Base-by-base conservation (phyloP, 116 monocot genomes). In the Thalassia testudinum region DNA sequence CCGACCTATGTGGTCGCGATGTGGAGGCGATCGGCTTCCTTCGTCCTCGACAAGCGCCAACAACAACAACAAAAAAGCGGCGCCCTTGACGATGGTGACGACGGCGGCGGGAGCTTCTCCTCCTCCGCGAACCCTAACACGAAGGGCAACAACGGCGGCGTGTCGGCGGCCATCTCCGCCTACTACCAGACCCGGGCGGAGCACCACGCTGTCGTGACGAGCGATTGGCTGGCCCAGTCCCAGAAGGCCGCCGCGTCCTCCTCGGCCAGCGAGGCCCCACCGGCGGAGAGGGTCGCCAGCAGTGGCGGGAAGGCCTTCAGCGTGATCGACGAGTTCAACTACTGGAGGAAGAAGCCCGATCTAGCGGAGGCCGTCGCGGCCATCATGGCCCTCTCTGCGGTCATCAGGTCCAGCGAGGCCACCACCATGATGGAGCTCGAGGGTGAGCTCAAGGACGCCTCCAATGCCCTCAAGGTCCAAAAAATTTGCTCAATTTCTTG, bases 341-440 rank as follows among this genome's bases (percentile, higher is more conserved):
- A 72, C 64, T 95, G 95, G 88, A 62, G 88, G 61, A 81, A 76
- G 76, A 88, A 87, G 65, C 85, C 95, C 14, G 95, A 95, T 53
- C 63, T 88, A 14, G 95, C 95, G 0, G 95, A 95, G 74, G 95
- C 95, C 8, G 95, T 95, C 10, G 88, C 95, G 0, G 95, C 95
- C 14, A 88, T 95, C 75, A 95, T 87, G 93, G 93, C 93, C 8
- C 87, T 95, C 22, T 80, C 78, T 16, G 75, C 88, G 6, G 81
- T 78, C 1, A 95, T 95, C 22, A 62, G 76, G 21, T 73, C 68
- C 24, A 79, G 88, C 62, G 73, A 71, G 63, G 88, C 88, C 38
- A 79, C 72, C 14, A 95, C 88, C 48, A 84, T 95, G 85, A 87
- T 88, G 87, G 88, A 93, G 76, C 93, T 93, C 30, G 87, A 93